phyloP scores from a whole-genome alignment of 2,329 filamentous ascomycete genomes.

The Sphaerostilbella broomeana region DNA sequence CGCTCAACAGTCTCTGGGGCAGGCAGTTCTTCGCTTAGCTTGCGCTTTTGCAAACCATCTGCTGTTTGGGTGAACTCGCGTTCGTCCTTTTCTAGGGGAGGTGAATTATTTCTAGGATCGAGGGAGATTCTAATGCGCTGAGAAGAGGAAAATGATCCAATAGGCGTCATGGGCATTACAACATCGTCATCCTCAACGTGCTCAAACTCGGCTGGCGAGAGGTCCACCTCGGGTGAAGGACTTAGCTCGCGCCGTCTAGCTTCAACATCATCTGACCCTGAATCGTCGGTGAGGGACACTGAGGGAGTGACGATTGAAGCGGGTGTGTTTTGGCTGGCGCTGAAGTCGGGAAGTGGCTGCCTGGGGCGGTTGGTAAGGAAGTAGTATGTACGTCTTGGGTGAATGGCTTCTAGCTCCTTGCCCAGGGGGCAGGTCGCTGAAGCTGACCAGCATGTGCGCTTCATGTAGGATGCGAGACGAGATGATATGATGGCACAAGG shows the following conservation, averaged over 20 bases:
- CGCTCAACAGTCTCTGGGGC: slow-evolving; percentile 26
- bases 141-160: slow-evolving; percentile 57
- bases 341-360: slow-evolving; percentile 62
- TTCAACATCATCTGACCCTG: slow-evolving; percentile 63
- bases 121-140: slow-evolving; percentile 33
- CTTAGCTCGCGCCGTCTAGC: slow-evolving; percentile 66
- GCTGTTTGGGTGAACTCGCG: slow-evolving; percentile 96
- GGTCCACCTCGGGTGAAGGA: slow-evolving; percentile 86
- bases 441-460: slow-evolving; percentile 74
- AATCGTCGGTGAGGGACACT: slow-evolving; percentile 53
- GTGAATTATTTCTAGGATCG: slow-evolving; percentile 63
- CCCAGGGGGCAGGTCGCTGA: slow-evolving; percentile 77
- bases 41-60: slow-evolving; percentile 67
- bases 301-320: slow-evolving; percentile 71
- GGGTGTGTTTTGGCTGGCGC: slow-evolving; percentile 23
- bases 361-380: slow-evolving; percentile 85
- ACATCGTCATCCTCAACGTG: slow-evolving; percentile 58
- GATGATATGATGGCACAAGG: slow-evolving; percentile 93
- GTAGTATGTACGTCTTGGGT: slow-evolving; percentile 93
- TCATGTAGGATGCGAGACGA: slow-evolving; percentile 80
- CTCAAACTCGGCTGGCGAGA: slow-evolving; percentile 82
- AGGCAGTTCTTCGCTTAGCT: slow-evolving; percentile 41
- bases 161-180: slow-evolving; percentile 54
- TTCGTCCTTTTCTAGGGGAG: slow-evolving; percentile 88
- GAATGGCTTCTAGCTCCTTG: slow-evolving; percentile 86